These are phyloP conservation scores for Chrysoporthe cubensis DNA, from an alignment of 2,329 filamentous ascomycete species.

Conservation along the genomic window DNA sequence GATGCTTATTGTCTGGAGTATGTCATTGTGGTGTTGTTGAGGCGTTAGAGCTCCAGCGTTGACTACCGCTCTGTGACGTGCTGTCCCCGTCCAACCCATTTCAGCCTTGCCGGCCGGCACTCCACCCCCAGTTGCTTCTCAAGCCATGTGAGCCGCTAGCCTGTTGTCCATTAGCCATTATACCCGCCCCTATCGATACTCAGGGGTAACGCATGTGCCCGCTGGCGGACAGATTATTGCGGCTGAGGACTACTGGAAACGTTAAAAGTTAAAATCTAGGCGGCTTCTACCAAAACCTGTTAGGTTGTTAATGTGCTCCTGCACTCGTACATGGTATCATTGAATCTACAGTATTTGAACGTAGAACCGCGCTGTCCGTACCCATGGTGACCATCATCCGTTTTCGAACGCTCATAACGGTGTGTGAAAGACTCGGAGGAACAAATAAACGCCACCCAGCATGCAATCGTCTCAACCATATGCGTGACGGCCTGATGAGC, in stretches of 20 bases:
- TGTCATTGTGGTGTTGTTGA: conserved; percentile 4
- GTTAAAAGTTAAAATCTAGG: neutral
- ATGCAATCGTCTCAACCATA: conserved; percentile 8
- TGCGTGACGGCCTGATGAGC: neutral
- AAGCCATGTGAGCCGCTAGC: neutral
- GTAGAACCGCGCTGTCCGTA: conserved; percentile 4
- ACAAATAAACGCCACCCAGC: conserved; percentile 19
- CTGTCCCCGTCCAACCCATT: conserved; percentile 2
- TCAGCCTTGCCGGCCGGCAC: conserved; percentile 10
- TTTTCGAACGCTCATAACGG: neutral
- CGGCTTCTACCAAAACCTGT: neutral
- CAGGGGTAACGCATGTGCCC: neutral
- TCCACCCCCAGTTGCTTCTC: neutral
- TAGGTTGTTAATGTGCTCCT: neutral
- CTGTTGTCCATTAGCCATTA: too few species aligned
- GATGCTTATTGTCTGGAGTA: conserved; percentile 2
- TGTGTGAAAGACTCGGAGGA: neutral
- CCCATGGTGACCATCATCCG: neutral
- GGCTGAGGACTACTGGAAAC: neutral
- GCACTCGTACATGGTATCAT: conserved; percentile 21
- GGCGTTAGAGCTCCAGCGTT: neutral
- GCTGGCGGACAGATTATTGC: neutral
- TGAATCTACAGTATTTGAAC: conserved; percentile 19
- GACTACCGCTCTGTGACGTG: conserved; percentile 12
- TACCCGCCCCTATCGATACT: conserved; percentile 1